phyloP scores from a whole-genome alignment of 306 rosid species.

The Adenanthera pavonina region DNA sequence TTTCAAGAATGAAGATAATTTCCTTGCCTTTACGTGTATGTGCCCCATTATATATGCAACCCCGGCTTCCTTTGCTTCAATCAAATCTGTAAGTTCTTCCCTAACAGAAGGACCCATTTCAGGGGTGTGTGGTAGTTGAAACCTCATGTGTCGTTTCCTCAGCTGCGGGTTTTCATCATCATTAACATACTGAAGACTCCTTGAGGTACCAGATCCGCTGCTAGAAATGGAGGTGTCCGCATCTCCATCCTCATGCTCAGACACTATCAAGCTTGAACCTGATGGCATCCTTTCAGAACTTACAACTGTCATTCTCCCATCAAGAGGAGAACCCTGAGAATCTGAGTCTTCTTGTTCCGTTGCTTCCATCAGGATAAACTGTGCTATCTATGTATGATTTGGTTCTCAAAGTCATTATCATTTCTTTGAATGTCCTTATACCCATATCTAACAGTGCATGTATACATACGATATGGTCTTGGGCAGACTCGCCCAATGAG shows the following conservation, averaged over 20 bases:
- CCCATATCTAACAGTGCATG: slow-evolving; percentile 44
- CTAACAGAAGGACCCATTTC: slow-evolving; percentile 54
- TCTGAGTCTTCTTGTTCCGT: slow-evolving; percentile 55
- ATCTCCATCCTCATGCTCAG: slow-evolving; percentile 46
- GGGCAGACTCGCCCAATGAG: slow-evolving; percentile 83
- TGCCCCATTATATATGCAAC: slow-evolving; percentile 83
- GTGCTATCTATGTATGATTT: slow-evolving; percentile 63
- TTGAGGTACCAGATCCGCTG: slow-evolving; percentile 53
- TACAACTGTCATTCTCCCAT: slow-evolving; percentile 67
- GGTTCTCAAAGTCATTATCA: slow-evolving; percentile 67
- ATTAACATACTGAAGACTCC: slow-evolving; percentile 53
- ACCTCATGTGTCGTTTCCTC: slow-evolving; percentile 57
- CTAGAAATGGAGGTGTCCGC: slow-evolving; percentile 47
- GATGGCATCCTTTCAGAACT: slow-evolving; percentile 51
- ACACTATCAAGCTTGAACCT: slow-evolving; percentile 41
- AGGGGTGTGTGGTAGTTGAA: slow-evolving; percentile 49
- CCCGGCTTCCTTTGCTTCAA: slow-evolving; percentile 80
- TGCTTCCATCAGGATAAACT: slow-evolving; percentile 71
- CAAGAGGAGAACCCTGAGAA: slow-evolving; percentile 48
- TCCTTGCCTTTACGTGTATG: slow-evolving; percentile 80
- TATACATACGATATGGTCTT: slow-evolving; percentile 61
- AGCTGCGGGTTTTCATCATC: slow-evolving; percentile 61
- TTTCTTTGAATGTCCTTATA: slow-evolving; percentile 70
- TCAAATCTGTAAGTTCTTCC: slow-evolving; percentile 70
- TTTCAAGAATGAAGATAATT: slow-evolving; percentile 67